Conservation (phyloP, 1,284 basidiomycete genomes). For the Malassezia globosa region DNA sequence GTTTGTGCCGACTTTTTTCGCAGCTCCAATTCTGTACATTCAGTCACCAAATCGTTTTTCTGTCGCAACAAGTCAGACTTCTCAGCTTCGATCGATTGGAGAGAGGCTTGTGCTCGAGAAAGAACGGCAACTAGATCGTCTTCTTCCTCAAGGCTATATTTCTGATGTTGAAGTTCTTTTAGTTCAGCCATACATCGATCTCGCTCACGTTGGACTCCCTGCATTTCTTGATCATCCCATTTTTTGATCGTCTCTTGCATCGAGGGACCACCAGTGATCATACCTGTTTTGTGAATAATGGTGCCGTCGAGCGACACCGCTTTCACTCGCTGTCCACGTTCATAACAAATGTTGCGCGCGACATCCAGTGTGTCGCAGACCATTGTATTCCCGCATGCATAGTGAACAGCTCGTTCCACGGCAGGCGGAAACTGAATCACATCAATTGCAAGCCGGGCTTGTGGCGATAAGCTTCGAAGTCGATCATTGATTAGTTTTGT, state of each 20-base stretch:
- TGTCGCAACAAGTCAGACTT: slow-evolving; percentile 48
- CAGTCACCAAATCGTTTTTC: slow-evolving; percentile 25
- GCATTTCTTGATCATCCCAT: slow-evolving; percentile 86
- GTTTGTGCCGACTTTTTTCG: slow-evolving; percentile 23
- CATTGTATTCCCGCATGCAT: slow-evolving; percentile 85
- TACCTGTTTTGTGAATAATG: slow-evolving; percentile 88
- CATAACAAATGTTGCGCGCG: slow-evolving; percentile 79
- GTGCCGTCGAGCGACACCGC: slow-evolving; percentile 95
- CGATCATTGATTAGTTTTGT: slow-evolving; percentile 88
- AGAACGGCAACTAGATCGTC: slow-evolving; percentile 68
- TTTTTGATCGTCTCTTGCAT: slow-evolving; percentile 53
- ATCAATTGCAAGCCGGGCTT: slow-evolving; percentile 84
- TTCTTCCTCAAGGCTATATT: slow-evolving; percentile 68
- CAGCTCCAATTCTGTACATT: slow-evolving; percentile 27
- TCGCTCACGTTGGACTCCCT: slow-evolving; percentile 58
- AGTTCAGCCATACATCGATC: slow-evolving; percentile 70
- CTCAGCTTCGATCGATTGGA: slow-evolving; percentile 67
- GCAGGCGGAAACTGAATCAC: slow-evolving; percentile 52
- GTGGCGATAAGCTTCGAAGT: slow-evolving; percentile 77
- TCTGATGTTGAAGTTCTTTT: slow-evolving; percentile 66
- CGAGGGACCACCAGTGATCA: slow-evolving; percentile 80
- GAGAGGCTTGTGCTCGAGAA: slow-evolving; percentile 63
- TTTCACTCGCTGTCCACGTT: slow-evolving; percentile 89
- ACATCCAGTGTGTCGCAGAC: slow-evolving; percentile 91
- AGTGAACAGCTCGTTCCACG: slow-evolving; percentile 78